Conservation (phyloP, 208 protist genomes). For the Angomonas ambiguus region DNA sequence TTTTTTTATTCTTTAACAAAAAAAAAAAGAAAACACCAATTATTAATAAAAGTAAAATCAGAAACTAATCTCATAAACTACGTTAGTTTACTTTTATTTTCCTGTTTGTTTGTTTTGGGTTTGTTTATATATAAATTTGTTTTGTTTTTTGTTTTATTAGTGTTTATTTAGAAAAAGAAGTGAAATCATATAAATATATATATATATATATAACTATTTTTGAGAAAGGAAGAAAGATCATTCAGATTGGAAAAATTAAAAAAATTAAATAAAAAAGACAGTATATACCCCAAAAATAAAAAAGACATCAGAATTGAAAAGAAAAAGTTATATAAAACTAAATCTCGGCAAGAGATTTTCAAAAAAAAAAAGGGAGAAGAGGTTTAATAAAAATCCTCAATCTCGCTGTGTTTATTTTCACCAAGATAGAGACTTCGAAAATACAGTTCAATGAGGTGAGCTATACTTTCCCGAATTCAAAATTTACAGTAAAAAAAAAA, state of each 20-base stretch:
- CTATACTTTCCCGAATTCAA: background rate
- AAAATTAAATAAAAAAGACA: constrained; percentile 14
- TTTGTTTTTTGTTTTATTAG: background rate
- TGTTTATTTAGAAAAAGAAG: background rate
- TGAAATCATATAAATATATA: constrained; percentile 1
- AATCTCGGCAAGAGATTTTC: too few relatives aligned
- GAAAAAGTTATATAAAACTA: constrained; percentile 12
- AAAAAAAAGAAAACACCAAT: background rate
- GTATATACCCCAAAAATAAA: constrained; percentile 3
- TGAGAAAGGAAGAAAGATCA: constrained; percentile 6
- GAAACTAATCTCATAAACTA: background rate
- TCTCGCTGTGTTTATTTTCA: too few relatives aligned
- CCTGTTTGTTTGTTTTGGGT: background rate
- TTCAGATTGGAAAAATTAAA: constrained; percentile 3
- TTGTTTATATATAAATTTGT: background rate
- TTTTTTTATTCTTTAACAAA: background rate
- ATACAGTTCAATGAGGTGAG: background rate
- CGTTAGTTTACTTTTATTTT: constrained; percentile 2
- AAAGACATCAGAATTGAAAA: constrained; percentile 11
- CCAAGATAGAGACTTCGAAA: background rate
- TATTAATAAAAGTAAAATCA: background rate
- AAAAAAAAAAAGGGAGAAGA: background rate
- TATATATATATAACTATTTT: constrained; percentile 1
- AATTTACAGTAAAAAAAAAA: constrained; percentile 15
- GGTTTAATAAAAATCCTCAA: background rate